A percentile compares a stretch with the other conserved stretches of the same genome.
phyloP scores from a whole-genome alignment of 805 yeast genomes.

The Candida lessepsii region DNA sequence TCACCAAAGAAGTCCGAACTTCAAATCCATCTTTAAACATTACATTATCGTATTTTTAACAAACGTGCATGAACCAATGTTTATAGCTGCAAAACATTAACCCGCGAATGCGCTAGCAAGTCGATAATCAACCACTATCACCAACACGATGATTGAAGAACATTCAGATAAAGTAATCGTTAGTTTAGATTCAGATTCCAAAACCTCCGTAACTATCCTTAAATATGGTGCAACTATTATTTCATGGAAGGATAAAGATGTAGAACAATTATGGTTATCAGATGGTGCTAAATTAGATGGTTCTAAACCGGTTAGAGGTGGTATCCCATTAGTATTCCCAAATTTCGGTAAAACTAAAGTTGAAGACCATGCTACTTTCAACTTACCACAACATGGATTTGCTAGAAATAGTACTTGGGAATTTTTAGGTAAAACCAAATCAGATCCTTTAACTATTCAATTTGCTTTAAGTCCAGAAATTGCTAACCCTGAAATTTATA shows the following conservation, averaged over 20 bases:
- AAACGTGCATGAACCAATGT: no score
- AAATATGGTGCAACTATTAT: conserved; percentile 86
- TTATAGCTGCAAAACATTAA: no score
- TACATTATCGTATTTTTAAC: no score
- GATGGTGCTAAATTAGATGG: conserved; percentile 85
- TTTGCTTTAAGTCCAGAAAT: conserved; percentile 88
- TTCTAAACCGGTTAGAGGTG: conserved; percentile 92
- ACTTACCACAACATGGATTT: conserved; percentile 94
- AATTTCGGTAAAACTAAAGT: conserved; percentile 73
- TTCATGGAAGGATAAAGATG: conserved; percentile 71
- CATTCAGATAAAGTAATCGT: conserved; percentile 61
- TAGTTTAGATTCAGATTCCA: conserved; percentile 50
- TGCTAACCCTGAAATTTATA: conserved; percentile 58
- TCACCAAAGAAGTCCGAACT: no score
- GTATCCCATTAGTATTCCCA: conserved; percentile 95
- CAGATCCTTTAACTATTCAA: conserved; percentile 73
- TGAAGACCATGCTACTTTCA: conserved; percentile 51
- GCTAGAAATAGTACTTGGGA: conserved; percentile 93
- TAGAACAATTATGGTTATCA: conserved; percentile 83
- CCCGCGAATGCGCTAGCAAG: no score
- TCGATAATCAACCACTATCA: no score
- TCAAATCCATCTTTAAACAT: no score
- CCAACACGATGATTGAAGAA: conserved; percentile 75
- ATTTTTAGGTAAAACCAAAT: conserved; percentile 79
- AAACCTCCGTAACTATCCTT: conserved; percentile 64